Evolutionary conservation across 2,329 filamentous ascomycete genomes (phyloP).

Genomic region (Dendrostoma leiphaemia): DNA sequence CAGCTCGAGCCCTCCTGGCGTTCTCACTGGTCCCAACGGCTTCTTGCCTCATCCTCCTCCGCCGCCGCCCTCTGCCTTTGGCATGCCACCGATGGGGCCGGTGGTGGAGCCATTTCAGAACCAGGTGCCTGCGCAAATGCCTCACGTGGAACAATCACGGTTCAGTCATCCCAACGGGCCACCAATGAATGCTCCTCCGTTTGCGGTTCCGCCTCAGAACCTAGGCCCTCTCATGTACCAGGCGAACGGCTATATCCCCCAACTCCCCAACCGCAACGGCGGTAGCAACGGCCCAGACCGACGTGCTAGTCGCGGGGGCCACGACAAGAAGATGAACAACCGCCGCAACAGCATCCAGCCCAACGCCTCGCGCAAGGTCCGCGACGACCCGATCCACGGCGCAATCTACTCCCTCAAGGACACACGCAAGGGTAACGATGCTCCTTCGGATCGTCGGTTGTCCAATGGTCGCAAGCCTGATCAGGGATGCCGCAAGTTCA

Average conservation of each 20-base stretch:
- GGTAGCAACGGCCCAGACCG: neutral
- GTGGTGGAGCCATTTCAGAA: neutral
- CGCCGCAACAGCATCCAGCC: constrained; percentile 10
- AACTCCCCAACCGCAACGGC: neutral
- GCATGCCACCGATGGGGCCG: neutral
- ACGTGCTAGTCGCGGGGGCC: neutral
- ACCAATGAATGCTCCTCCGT: neutral
- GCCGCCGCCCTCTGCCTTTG: neutral
- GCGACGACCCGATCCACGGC: constrained; percentile 9
- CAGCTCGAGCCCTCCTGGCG: neutral
- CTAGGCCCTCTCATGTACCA: constrained; percentile 4
- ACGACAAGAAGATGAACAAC: neutral
- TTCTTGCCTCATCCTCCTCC: neutral
- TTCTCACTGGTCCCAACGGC: neutral
- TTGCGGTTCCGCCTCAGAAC: neutral
- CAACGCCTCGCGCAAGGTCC: constrained; percentile 5
- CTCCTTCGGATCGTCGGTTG: neutral
- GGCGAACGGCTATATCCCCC: constrained; percentile 5
- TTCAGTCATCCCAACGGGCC: neutral
- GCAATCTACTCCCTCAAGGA: constrained; percentile 7
- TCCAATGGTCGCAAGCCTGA: neutral
- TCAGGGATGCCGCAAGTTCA: neutral
- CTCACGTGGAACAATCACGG: constrained; percentile 1
- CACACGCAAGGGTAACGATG: constrained; percentile 1
- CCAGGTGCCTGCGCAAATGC: neutral